phyloP scores from a whole-genome alignment of 306 rosid species.

The Sicyos baderoa region DNA sequence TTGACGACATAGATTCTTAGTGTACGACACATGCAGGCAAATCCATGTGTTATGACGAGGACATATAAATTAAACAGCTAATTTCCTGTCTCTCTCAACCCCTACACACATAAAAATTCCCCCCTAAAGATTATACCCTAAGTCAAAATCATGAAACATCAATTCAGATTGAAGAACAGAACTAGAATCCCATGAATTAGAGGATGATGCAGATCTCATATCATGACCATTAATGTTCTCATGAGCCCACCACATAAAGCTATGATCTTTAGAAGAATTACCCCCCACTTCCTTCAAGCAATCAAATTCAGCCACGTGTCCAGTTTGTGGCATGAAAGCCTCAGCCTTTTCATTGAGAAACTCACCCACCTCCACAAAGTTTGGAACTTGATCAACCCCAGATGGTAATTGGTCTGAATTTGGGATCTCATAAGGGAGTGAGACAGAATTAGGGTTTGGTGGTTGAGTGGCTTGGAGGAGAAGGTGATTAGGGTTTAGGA shows the following conservation, averaged over 20 bases:
- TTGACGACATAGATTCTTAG: constrained; percentile 7
- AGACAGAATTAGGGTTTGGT: constrained; percentile 13
- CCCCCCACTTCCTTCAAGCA: constrained; percentile 53
- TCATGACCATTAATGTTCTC: constrained; percentile 39
- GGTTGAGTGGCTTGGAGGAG: constrained; percentile 7
- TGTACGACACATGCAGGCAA: constrained; percentile 15
- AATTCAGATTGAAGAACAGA: constrained; percentile 44
- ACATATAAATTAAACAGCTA: constrained; percentile 22
- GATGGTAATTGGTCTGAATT: constrained; percentile 22
- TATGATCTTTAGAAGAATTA: constrained; percentile 37
- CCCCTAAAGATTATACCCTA: constrained; percentile 50
- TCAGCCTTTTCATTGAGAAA: constrained; percentile 40
- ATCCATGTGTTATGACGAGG: constrained; percentile 41
- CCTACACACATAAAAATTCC: neutral
- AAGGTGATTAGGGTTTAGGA: constrained; percentile 17
- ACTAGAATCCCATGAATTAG: constrained; percentile 67
- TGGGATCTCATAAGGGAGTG: constrained; percentile 25
- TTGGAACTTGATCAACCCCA: constrained; percentile 30
- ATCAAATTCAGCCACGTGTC: constrained; percentile 46
- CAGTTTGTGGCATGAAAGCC: constrained; percentile 31
- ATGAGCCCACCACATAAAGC: constrained; percentile 68
- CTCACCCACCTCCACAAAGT: constrained; percentile 42
- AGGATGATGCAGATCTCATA: constrained; percentile 51
- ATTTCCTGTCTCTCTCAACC: constrained; percentile 18
- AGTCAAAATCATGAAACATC: constrained; percentile 64